Evolutionary conservation across 805 yeast genomes (phyloP), one percentile per base, ranked within the genome.

Genomic region (Candida arabinofermentans): DNA sequence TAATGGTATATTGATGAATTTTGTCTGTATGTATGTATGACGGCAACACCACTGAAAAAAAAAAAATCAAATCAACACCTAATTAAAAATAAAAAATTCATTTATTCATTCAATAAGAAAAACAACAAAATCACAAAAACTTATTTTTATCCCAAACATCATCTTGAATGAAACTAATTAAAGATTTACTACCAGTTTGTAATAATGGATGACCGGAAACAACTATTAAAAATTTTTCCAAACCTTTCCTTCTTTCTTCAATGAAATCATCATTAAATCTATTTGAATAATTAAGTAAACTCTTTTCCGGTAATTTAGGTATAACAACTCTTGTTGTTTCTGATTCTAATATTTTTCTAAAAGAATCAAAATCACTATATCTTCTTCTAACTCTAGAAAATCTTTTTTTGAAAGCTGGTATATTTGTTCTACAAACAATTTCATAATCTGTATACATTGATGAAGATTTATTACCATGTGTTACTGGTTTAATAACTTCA

Each of bases 181-280:
- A 72, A 1, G 83, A 79, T 51, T 79, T 78, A 17, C 91, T 74
- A 0, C 95, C 95, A 0, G 96, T 85, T 65, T 93, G 98, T 44
- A 91, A 66, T 47, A 91, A 65, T 1, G 99, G 99, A 62, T 91
- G 99, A 10, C 96, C 93, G 12, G 95, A 93, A 16, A 90, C 95
- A 14, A 79, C 71, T 34, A 69, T 54, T 31, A 93, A 61, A 65
- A 95, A 91, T 56, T 77, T 77, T 62, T 89, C 95, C 35, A 91
- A 69, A 0, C 96, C 97, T 50, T 75, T 77, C 42, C 96, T 69
- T 55, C 99, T 74, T 38, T 79, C 81, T 55, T 87, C 96, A 42
- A 93, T 89, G 44, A 83, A 81, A 33, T 85, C 81, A 45, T 86
- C 93, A 45, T 80, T 79, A 62, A 90, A 90, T 47, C 91, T 73